Evolutionary conservation across 192 early-diverging fungal genomes (phyloP).

Genomic region (Spizellomyces sp.): DNA sequence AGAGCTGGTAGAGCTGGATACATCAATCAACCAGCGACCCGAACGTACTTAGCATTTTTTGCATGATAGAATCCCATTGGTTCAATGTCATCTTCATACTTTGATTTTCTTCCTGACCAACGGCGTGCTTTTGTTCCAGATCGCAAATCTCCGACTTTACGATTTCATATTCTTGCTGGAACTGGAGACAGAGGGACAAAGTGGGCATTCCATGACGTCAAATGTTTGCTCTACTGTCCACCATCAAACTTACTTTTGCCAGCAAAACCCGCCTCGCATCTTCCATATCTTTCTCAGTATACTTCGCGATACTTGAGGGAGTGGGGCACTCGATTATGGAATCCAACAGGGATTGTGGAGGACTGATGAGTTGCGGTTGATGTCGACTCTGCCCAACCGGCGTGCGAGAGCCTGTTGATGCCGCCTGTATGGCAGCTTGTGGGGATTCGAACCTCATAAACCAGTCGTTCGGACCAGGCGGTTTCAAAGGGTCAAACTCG

Average conservation of each 20-base stretch:
- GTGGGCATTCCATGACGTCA: no score
- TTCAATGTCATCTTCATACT: conserved; percentile 31
- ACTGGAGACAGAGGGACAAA: conserved; percentile 15
- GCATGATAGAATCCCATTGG: conserved; percentile 40
- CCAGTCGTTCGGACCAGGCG: conserved; percentile 13
- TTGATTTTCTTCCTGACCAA: conserved; percentile 14
- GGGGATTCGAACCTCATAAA: conserved; percentile 21
- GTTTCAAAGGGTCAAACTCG: conserved; percentile 17
- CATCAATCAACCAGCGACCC: neutral
- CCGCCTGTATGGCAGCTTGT: neutral
- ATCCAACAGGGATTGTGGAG: conserved; percentile 25
- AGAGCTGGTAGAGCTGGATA: neutral
- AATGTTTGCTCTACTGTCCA: neutral
- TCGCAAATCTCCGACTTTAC: conserved; percentile 42
- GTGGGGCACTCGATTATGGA: conserved; percentile 30
- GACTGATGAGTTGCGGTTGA: neutral
- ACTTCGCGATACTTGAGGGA: conserved; percentile 39
- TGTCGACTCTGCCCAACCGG: no score
- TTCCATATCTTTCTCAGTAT: conserved; percentile 43
- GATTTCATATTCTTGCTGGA: conserved; percentile 50
- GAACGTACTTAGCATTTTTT: conserved; percentile 38
- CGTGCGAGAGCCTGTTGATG: conserved; percentile 3
- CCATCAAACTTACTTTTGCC: conserved; percentile 28
- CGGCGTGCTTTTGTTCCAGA: conserved; percentile 7
- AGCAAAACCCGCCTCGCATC: conserved; percentile 14